A percentile compares a stretch with the other conserved stretches of the same genome.
Conservation (phyloP, 495 filamentous ascomycete genomes). For the Penicillium pulvis region DNA sequence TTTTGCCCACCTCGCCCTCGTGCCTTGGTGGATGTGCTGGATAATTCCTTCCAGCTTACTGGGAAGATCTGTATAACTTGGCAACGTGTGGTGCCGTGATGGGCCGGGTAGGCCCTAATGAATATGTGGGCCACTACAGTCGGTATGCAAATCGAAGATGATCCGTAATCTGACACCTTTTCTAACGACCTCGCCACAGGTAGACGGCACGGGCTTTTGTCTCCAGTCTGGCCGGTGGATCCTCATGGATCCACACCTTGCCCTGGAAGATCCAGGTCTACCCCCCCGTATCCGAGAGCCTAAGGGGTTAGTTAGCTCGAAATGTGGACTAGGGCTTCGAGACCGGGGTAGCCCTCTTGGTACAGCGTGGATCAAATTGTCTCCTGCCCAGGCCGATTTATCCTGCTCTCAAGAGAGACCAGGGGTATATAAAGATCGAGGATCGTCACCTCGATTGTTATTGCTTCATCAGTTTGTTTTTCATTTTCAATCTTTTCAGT, state of each 20-base stretch:
- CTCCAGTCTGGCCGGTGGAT: conserved; percentile 10
- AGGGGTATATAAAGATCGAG: conserved; percentile 48
- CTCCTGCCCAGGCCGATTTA: conserved; percentile 1
- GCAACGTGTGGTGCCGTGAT: background rate
- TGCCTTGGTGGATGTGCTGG: conserved; percentile 1
- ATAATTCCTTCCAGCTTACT: background rate
- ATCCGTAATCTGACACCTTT: conserved; percentile 19
- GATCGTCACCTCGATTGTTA: conserved; percentile 29
- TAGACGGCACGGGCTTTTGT: conserved; percentile 18
- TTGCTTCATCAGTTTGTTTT: conserved; percentile 23
- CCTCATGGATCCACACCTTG: conserved; percentile 21
- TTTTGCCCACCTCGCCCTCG: conserved; percentile 8
- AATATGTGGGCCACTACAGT: conserved; percentile 3
- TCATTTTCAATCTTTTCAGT: conserved; percentile 31
- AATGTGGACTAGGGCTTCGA: conserved; percentile 23
- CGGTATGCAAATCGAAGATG: conserved; percentile 17
- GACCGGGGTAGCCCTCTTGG: conserved; percentile 27
- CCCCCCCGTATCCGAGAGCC: conserved; percentile 22
- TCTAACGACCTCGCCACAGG: conserved; percentile 22
- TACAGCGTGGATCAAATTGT: conserved; percentile 11
- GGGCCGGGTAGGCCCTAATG: background rate
- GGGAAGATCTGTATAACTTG: background rate
- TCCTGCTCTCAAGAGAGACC: conserved; percentile 10
- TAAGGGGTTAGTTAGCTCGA: conserved; percentile 27
- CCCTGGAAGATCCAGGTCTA: conserved; percentile 23